Conservation (phyloP, 1,139 yeast species). For the Yamadazyma dushanensis region DNA sequence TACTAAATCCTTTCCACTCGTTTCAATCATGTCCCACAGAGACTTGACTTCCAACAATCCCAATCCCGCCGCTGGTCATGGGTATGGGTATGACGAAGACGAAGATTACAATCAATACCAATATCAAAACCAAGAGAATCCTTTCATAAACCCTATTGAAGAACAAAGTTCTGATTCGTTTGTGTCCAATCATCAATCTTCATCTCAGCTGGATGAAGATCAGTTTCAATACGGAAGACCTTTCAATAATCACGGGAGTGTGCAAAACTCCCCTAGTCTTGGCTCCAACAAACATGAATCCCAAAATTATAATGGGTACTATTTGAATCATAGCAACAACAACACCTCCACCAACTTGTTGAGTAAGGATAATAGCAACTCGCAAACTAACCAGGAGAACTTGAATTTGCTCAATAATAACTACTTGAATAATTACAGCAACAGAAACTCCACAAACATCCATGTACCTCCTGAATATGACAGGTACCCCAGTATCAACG, state of each 20-base stretch:
- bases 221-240: conserved; percentile 37
- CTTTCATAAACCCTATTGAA: conserved; percentile 27
- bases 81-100: conserved; percentile 14
- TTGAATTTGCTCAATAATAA: conserved; percentile 15
- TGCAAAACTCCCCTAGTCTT: conserved; percentile 1
- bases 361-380: conserved; percentile 20
- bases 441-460: conserved; percentile 19
- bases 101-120: conserved; percentile 14
- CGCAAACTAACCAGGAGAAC: conserved; percentile 13
- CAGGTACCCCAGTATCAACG: conserved; percentile 55
- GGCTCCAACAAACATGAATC: conserved; percentile 8
- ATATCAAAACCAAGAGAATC: conserved; percentile 20
- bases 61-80: conserved; percentile 6
- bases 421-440: conserved; percentile 10
- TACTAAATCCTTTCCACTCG: too few species aligned
- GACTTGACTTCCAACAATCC: conserved; percentile 31
- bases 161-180: conserved; percentile 26
- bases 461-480: conserved; percentile 56
- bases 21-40: conserved; percentile 40
- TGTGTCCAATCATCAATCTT: conserved; percentile 25
- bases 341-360: conserved; percentile 45
- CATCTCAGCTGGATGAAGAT: conserved; percentile 25
- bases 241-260: conserved; percentile 18
- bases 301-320: conserved; percentile 45
- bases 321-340: conserved; percentile 28